A percentile compares a stretch with the other conserved stretches of the same genome.
phyloP scores from a whole-genome alignment of 305 asterid genomes.

The Fraxinus paxiana region DNA sequence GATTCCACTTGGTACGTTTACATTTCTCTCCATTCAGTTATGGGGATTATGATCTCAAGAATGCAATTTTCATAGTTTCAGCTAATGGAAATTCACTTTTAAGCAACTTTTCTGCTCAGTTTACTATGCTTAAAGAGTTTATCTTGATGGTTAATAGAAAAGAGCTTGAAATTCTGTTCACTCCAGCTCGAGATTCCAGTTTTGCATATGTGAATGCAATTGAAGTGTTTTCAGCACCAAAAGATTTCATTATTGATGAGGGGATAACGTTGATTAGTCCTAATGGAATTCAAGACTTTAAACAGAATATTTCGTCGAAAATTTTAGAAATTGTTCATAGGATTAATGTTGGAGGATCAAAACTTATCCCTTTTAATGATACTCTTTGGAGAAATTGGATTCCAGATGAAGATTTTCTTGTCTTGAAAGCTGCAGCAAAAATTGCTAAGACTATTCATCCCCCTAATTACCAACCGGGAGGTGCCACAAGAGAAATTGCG shows the following conservation, averaged over 20 bases:
- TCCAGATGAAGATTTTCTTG: slow-evolving; percentile 72
- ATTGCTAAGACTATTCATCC: slow-evolving; percentile 42
- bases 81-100: slow-evolving; percentile 58
- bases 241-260: slow-evolving; percentile 54
- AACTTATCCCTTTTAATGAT: slow-evolving; percentile 72
- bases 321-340: slow-evolving; percentile 71
- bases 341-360: slow-evolving; percentile 82
- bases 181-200: slow-evolving; percentile 34
- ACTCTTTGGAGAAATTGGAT: slow-evolving; percentile 89
- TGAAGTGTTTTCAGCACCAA: slow-evolving; percentile 73
- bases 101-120: slow-evolving; percentile 32
- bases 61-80: slow-evolving; percentile 45
- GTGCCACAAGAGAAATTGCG: slow-evolving; percentile 73
- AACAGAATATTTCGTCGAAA: slow-evolving; percentile 58
- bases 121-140: slow-evolving; percentile 50
- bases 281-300: slow-evolving; percentile 52
- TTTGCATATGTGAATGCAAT: slow-evolving; percentile 76
- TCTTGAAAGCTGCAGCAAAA: slow-evolving; percentile 69
- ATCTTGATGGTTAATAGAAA: slow-evolving; percentile 44
- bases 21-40: slow-evolving; percentile 73
- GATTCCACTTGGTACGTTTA: slow-evolving; percentile 73
- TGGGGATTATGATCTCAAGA: slow-evolving; percentile 38
- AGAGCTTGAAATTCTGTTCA: slow-evolving; percentile 58
- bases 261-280: slow-evolving; percentile 45
- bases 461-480: slow-evolving; percentile 70